A percentile compares a stretch with the other conserved stretches of the same genome.
Evolutionary conservation across 768 basidiomycete genomes (phyloP).

Genomic region (Cantharellus anzutake): DNA sequence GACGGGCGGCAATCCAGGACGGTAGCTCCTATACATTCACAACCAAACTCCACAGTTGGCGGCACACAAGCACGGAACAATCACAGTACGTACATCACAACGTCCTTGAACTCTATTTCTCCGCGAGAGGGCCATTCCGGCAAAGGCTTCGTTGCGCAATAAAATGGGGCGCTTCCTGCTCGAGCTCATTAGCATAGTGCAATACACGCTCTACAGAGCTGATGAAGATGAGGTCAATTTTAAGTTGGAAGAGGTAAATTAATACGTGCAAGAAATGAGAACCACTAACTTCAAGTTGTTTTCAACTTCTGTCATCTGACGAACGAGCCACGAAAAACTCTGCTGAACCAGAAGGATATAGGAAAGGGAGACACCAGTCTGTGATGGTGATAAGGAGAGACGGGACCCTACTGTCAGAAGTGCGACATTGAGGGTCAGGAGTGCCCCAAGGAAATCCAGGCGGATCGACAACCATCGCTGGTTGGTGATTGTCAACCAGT

Average conservation of each 20-base stretch:
- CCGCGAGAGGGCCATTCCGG: constrained; percentile 45
- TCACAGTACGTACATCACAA: constrained; percentile 21
- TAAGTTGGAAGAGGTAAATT: not conserved
- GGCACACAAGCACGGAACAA: not conserved
- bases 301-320: constrained; percentile 48
- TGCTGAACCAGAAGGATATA: constrained; percentile 18
- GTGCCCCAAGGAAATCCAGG: constrained; percentile 46
- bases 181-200: constrained; percentile 33
- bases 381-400: constrained; percentile 39
- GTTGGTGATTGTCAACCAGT: constrained; percentile 1
- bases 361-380: constrained; percentile 54
- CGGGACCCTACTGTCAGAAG: constrained; percentile 41
- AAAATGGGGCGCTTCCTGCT: constrained; percentile 47
- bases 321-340: constrained; percentile 32
- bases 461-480: constrained; percentile 50
- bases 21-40: constrained; percentile 10
- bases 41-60: not conserved
- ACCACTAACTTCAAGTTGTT: not conserved
- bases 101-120: constrained; percentile 38
- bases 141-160: constrained; percentile 33
- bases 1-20: constrained; percentile 75
- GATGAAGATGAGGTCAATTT: constrained; percentile 14
- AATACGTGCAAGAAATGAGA: not conserved
- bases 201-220: constrained; percentile 26
- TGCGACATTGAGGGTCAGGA: constrained; percentile 43